Percentiles rank a stretch among this genome's conserved stretches.
These are phyloP conservation scores for Pichia nanzhaoensis DNA, from an alignment of 805 yeast genomes.

Conservation along the genomic window DNA sequence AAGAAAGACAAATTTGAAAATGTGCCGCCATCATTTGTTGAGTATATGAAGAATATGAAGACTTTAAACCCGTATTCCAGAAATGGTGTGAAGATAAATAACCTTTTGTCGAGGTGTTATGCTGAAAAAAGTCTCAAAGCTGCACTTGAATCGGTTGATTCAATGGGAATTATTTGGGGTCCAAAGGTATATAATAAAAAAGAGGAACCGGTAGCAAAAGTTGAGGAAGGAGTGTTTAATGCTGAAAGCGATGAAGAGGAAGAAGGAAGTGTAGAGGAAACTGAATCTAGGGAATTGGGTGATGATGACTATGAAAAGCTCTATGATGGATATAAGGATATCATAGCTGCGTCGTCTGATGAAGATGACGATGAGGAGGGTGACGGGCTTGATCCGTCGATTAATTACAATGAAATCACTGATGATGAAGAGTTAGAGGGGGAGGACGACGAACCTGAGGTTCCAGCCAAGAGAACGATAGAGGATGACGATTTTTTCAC, in stretches of 20 bases:
- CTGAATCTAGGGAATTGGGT: conserved; percentile 13
- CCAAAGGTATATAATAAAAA: conserved; percentile 13
- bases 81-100: conserved; percentile 38
- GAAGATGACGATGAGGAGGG: conserved; percentile 33
- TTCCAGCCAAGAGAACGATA: conserved; percentile 10
- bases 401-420: conserved; percentile 53
- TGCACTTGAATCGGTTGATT: conserved; percentile 3
- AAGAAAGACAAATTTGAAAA: conserved; percentile 1
- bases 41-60: conserved; percentile 27
- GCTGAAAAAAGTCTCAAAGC: conserved; percentile 30
- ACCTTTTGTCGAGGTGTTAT: conserved; percentile 41
- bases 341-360: conserved; percentile 39
- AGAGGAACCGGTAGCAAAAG: conserved; percentile 5
- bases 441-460: conserved; percentile 34
- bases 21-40: conserved; percentile 16
- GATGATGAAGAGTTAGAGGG: conserved; percentile 49
- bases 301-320: conserved; percentile 16
- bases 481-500: conserved; percentile 39
- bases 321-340: conserved; percentile 22
- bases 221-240: conserved; percentile 18
- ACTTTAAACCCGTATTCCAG: conserved; percentile 33
- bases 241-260: conserved; percentile 12
- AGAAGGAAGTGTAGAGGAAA: conserved; percentile 6
- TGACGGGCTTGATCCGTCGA: conserved; percentile 26
- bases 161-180: conserved; percentile 13